Evolutionary conservation across 805 yeast species (phyloP).

Genomic region (Zygoascus tannicola): DNA sequence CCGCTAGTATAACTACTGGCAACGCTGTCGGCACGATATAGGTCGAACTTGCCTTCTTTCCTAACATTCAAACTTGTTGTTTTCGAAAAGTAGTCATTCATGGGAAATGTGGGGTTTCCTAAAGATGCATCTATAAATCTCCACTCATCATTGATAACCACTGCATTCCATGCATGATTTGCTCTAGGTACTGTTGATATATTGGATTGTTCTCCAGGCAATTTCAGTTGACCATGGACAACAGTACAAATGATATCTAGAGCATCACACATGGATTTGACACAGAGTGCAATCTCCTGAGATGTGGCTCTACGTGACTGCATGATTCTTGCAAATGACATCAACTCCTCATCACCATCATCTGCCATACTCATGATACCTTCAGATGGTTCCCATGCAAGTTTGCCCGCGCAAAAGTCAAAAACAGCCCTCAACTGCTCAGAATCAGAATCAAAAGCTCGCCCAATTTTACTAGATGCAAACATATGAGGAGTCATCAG

Average conservation of each 20-base stretch:
- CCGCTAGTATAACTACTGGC: not conserved
- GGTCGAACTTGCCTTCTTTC: not conserved
- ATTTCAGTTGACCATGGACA: conserved; percentile 74
- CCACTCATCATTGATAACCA: conserved; percentile 67
- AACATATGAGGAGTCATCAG: conserved; percentile 45
- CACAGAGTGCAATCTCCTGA: conserved; percentile 68
- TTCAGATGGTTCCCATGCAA: conserved; percentile 34
- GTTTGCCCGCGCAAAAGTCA: conserved; percentile 52
- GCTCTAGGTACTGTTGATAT: conserved; percentile 33
- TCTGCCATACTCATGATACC: conserved; percentile 4
- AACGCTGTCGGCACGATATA: not conserved
- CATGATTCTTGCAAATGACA: conserved; percentile 22
- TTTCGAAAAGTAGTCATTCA: conserved; percentile 36
- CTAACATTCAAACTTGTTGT: conserved; percentile 5
- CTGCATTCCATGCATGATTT: conserved; percentile 86
- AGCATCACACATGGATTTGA: conserved; percentile 60
- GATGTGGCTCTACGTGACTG: conserved; percentile 47
- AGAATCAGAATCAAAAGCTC: conserved; percentile 42
- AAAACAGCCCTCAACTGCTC: conserved; percentile 61
- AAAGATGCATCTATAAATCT: conserved; percentile 65
- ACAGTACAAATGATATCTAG: conserved; percentile 67
- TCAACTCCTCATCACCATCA: conserved; percentile 16
- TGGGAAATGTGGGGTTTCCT: conserved; percentile 50
- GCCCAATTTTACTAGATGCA: conserved; percentile 43
- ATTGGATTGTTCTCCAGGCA: conserved; percentile 54